Conservation (phyloP, 768 basidiomycete species). For the Kwoniella bestiolae region DNA sequence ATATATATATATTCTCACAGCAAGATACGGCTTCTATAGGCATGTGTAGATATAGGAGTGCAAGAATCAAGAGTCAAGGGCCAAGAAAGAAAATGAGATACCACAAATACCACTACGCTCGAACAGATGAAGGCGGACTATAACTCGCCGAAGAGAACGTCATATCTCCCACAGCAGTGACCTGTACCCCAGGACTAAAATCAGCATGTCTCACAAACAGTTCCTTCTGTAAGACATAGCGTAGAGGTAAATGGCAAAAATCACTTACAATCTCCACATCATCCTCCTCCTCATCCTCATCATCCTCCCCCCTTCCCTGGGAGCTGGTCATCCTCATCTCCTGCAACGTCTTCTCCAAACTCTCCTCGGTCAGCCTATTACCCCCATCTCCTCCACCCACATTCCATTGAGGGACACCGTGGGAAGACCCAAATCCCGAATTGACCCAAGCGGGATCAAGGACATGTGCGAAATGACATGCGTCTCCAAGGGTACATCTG, state of each 20-base stretch:
- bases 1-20: too few relatives aligned
- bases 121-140: constrained; percentile 10
- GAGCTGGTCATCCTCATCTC: constrained; percentile 29
- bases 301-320: constrained; percentile 22
- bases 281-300: constrained; percentile 46
- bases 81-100: background rate
- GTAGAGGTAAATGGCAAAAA: background rate
- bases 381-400: constrained; percentile 2
- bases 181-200: background rate
- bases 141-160: constrained; percentile 8
- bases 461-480: constrained; percentile 56
- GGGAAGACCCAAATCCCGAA: background rate
- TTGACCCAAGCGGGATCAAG: constrained; percentile 26
- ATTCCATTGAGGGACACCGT: background rate
- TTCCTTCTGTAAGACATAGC: background rate
- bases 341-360: constrained; percentile 21
- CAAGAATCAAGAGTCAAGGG: too few relatives aligned
- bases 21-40: too few relatives aligned
- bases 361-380: constrained; percentile 30
- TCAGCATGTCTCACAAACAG: background rate
- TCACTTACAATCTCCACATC: constrained; percentile 52
- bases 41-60: too few relatives aligned
- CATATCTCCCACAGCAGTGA: constrained; percentile 3
- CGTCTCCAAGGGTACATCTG: constrained; percentile 49
- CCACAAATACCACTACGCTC: background rate